Base-by-base conservation (phyloP, 2,329 filamentous ascomycete genomes). In the Pestalotiopsis sp. region DNA sequence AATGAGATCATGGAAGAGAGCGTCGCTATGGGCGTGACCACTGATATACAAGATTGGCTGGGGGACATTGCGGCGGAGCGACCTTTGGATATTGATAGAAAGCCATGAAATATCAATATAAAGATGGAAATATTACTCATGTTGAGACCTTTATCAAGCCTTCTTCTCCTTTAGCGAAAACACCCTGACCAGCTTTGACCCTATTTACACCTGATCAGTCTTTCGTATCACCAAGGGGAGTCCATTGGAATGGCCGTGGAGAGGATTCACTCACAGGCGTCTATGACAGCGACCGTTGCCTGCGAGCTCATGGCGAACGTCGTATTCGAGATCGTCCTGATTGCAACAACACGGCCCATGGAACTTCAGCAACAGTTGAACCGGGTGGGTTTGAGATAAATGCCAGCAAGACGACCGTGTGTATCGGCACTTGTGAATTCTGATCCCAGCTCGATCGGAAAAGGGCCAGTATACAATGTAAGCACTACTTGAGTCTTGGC, bases 281-380 rank as follows among this genome's bases (percentile, higher is more conserved):
- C 75, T 27, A 76, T 72, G 13, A 77, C 73, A 4, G 74, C 75
- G 5, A 77, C 70, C 2, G 69, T 71, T 25, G 65, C 38, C 52
- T 17, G 25, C 52, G 38, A 25, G 17, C 3, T 59, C 64, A 66
- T 66, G 14, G 27, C 52, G 23, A 17, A 38, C 61, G 27, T 14
- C 23, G 36, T 41, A 14, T 7, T 9, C 9, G 13, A 31, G 4
- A 12, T 2, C 2, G 12, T n/a, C n/a, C n/a, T 4, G 11, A 3
- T 25, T 23, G n/a, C 23, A 58, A 20, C 9, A 14, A 1, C 4
- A 2, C 20, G 20, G 13, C 52, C 25, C 52, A 3, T 23, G 52
- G 2, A 5, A 4, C 17, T 13, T 45, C 1, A 58, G 7, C 7
- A 31, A 31, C 31, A 31, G 31, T 31, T 9, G 31, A 23, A 23